These are phyloP conservation scores for Sequoia sempervirens DNA, from an alignment of 75 land plant genomes.

Conservation along the genomic window DNA sequence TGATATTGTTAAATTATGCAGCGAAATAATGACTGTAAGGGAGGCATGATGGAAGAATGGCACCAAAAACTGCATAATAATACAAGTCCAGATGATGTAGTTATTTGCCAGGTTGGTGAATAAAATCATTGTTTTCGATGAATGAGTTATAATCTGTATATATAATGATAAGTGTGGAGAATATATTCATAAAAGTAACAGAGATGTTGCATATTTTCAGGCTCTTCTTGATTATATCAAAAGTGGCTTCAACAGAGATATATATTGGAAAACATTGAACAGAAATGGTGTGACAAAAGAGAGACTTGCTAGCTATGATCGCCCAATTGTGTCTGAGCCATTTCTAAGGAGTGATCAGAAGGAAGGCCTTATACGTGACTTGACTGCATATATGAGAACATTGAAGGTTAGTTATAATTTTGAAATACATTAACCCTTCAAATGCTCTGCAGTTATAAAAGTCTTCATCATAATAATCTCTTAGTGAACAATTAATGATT, in stretches of 20 bases:
- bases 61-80: conserved; percentile 78
- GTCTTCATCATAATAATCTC: not conserved
- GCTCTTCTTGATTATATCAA: conserved; percentile 49
- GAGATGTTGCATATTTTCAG: conserved; percentile 20
- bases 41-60: conserved; percentile 85
- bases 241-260: conserved; percentile 31
- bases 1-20: conserved; percentile 11
- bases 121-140: not conserved
- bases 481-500: not conserved
- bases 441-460: not conserved
- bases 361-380: conserved; percentile 46
- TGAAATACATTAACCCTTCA: not conserved
- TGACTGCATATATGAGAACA: conserved; percentile 43
- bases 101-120: conserved; percentile 53
- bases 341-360: conserved; percentile 34
- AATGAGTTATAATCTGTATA: not conserved
- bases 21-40: conserved; percentile 69
- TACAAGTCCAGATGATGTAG: conserved; percentile 71
- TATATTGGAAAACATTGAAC: conserved; percentile 58
- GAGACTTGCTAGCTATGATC: conserved; percentile 50
- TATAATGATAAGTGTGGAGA: not conserved
- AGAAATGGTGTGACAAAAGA: conserved; percentile 56
- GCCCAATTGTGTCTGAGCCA: conserved; percentile 48
- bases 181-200: not conserved
- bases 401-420: conserved; percentile 31